Conservation (phyloP, 345 rosid species). For the Geranium brycei region DNA sequence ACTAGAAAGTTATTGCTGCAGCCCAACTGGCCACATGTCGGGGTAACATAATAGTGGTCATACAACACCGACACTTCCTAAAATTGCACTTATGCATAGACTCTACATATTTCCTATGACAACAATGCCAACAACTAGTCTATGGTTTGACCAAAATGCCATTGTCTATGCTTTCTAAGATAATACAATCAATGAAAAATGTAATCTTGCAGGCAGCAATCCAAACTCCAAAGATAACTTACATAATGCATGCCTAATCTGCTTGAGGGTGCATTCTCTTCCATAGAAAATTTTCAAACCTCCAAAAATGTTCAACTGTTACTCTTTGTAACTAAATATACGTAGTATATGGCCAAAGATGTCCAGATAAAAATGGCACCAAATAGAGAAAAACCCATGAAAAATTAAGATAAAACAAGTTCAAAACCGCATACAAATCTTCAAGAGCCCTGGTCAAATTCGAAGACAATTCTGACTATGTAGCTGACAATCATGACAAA, state of each 20-base stretch:
- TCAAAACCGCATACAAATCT: too few relatives aligned
- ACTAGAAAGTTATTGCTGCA: slow-evolving; percentile 7
- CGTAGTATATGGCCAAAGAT: background rate
- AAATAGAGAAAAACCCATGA: too few relatives aligned
- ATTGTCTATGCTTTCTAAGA: background rate
- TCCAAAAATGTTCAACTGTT: too few relatives aligned
- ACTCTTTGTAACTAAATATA: too few relatives aligned
- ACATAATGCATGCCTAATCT: too few relatives aligned
- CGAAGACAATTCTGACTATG: too few relatives aligned
- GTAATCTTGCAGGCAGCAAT: background rate
- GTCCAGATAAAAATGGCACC: background rate
- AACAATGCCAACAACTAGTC: slow-evolving; percentile 1
- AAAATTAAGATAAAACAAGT: too few relatives aligned
- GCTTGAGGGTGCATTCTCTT: too few relatives aligned
- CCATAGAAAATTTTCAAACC: too few relatives aligned
- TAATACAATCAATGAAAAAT: background rate
- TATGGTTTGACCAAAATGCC: slow-evolving; percentile 1
- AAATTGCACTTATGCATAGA: slow-evolving; percentile 7
- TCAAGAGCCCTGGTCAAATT: too few relatives aligned
- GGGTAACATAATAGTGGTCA: slow-evolving; percentile 14
- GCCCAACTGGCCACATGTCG: slow-evolving; percentile 18
- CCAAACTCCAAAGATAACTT: too few relatives aligned
- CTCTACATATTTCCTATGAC: slow-evolving; percentile 3
- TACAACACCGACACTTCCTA: slow-evolving; percentile 7
- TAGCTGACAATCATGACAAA: too few relatives aligned